Conservation (phyloP, 768 basidiomycete genomes). For the Coprinopsis sp. region DNA sequence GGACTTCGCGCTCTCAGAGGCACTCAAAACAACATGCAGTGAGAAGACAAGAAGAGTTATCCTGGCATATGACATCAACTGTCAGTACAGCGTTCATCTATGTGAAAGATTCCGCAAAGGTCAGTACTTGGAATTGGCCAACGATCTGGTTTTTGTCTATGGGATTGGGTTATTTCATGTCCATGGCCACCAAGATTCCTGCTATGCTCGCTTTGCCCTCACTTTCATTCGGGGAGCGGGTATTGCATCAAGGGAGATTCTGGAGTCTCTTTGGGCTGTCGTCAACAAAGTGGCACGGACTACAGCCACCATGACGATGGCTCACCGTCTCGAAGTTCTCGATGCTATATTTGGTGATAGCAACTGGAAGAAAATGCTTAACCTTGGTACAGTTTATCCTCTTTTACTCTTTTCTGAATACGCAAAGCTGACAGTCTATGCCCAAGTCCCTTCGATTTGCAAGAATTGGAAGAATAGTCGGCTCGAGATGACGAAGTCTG, state of each 20-base stretch:
- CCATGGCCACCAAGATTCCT: constrained; percentile 22
- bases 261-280: constrained; percentile 29
- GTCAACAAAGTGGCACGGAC: constrained; percentile 24
- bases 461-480: neutral
- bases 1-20: constrained; percentile 18
- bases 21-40: constrained; percentile 9
- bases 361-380: constrained; percentile 27
- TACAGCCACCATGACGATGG: constrained; percentile 17
- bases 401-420: neutral
- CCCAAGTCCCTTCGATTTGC: neutral
- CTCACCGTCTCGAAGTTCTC: constrained; percentile 22
- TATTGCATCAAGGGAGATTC: constrained; percentile 26
- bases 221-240: constrained; percentile 25
- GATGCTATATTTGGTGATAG: constrained; percentile 29
- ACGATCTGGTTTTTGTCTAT: constrained; percentile 8
- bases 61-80: constrained; percentile 18
- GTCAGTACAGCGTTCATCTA: constrained; percentile 13
- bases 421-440: no score
- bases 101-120: neutral
- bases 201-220: constrained; percentile 20
- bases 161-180: constrained; percentile 27
- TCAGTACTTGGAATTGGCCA: neutral
- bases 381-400: constrained; percentile 1
- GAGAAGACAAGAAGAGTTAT: constrained; percentile 1
- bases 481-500: neutral